phyloP scores from a whole-genome alignment of 331 rosid genomes.

The Quercus tomentella region DNA sequence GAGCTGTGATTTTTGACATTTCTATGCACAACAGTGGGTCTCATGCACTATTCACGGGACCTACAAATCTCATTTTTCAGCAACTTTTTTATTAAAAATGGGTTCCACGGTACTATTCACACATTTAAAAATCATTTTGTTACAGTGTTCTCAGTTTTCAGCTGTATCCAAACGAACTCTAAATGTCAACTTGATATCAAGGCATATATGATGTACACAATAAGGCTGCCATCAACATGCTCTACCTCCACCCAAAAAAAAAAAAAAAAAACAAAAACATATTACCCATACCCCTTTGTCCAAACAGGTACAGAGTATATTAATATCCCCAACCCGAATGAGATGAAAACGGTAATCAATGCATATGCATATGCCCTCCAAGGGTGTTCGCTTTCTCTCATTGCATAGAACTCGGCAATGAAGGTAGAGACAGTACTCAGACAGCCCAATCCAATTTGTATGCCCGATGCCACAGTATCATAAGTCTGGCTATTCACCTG shows the following conservation, averaged over 20 bases:
- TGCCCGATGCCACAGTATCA: conserved; percentile 47
- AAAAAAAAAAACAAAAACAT: neutral
- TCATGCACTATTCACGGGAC: too few relatives aligned
- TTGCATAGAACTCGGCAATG: conserved; percentile 72
- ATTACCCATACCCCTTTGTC: conserved; percentile 40
- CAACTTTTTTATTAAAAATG: too few relatives aligned
- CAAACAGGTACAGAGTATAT: conserved; percentile 70
- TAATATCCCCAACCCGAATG: conserved; percentile 57
- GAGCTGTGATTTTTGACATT: too few relatives aligned
- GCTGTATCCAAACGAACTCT: too few relatives aligned
- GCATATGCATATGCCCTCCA: conserved; percentile 78
- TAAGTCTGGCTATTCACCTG: conserved; percentile 51
- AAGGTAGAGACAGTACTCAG: conserved; percentile 81
- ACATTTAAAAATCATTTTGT: too few relatives aligned
- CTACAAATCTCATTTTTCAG: too few relatives aligned
- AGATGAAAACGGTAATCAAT: conserved; percentile 41
- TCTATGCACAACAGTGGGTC: too few relatives aligned
- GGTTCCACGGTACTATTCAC: too few relatives aligned
- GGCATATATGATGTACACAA: neutral
- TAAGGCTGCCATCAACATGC: conserved; percentile 2
- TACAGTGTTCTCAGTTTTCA: too few relatives aligned
- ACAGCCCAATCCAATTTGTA: conserved; percentile 83
- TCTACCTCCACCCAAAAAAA: too few relatives aligned
- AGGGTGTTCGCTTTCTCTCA: conserved; percentile 62
- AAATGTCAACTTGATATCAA: neutral